Base-by-base conservation (phyloP, 257 asterid species). In the Plantago ovata region DNA sequence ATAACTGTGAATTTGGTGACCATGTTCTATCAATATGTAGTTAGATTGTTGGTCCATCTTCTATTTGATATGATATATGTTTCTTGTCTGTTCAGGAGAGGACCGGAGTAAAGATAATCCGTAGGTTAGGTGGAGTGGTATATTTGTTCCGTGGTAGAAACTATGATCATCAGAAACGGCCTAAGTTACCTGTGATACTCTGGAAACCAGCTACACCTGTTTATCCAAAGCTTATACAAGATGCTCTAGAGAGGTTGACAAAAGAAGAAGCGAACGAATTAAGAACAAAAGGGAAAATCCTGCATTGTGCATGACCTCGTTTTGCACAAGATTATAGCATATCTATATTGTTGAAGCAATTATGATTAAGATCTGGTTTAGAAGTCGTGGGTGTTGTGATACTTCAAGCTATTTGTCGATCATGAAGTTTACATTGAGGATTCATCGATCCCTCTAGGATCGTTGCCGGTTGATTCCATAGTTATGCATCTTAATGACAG, bases 131-230 rank as follows among this genome's bases (percentile, higher is more conserved):
- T 28, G 98, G 97, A 16, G 84, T 93, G 44, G 77, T 86, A 32
- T 93, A 79, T 75, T 33, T 93, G n/a, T 93, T 93, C 62, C 89
- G 98, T 6, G 98, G 98, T 44, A 86, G 98, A 82, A 72, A 93
- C 69, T 93, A 93, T 56, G 81, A 86, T 76, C 91, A 72, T 58
- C 77, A 55, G 4, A 75, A 74, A 56, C 95, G 97, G 28, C 97
- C 95, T 22, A 67, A 72, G 66, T 75, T 79, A 13, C 98, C 98
- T 0, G 73, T 93, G 66, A 93, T 93, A 97, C 93, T 93, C 7
- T 93, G 98, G 98, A 93, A 86, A 75, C 98, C 98, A 13, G 98
- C 98, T 47, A 72, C 98, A 18, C 98, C 98, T 5, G 95, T 93
- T 75, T 93, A 93, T 69, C 98, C 98, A 1, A 93, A 93, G 75